These are phyloP conservation scores for Sphagnum contortum DNA, from an alignment of 225 moss, liverwort and hornwort species.

Conservation along the genomic window DNA sequence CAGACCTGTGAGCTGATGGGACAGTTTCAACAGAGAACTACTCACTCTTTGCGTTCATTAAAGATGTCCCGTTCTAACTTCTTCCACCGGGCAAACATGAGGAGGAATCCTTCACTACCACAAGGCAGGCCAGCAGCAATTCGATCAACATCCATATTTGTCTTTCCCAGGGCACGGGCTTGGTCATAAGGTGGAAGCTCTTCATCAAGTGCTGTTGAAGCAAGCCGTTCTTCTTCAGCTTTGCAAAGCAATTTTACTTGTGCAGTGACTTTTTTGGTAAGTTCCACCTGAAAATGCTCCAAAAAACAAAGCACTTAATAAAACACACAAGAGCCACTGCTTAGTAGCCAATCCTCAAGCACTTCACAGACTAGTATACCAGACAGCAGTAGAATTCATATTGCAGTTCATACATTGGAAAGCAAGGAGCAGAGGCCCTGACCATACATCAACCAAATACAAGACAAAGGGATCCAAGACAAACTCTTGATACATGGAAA, in stretches of 20 bases:
- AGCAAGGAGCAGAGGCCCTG: too few relatives aligned
- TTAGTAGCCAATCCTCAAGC: too few relatives aligned
- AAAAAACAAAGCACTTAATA: too few relatives aligned
- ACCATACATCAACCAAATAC: too few relatives aligned
- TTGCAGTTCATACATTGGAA: too few relatives aligned
- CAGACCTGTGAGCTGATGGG: conserved; percentile 3
- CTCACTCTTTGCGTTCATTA: conserved; percentile 94
- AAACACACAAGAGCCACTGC: too few relatives aligned
- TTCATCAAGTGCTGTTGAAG: conserved; percentile 59
- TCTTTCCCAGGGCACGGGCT: conserved; percentile 95
- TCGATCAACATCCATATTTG: conserved; percentile 97
- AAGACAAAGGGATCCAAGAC: too few relatives aligned
- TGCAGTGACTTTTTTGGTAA: conserved; percentile 73
- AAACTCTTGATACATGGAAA: too few relatives aligned
- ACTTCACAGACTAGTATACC: too few relatives aligned
- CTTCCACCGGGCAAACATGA: conserved; percentile 99
- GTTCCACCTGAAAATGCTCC: conserved; percentile 40
- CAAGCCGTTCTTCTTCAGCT: conserved; percentile 87
- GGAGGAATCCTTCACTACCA: conserved; percentile 98
- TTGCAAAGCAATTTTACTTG: conserved; percentile 95
- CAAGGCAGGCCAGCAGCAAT: conserved; percentile 96
- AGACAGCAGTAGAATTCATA: too few relatives aligned
- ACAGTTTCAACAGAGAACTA: conserved; percentile 4
- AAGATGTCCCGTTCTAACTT: conserved; percentile 93
- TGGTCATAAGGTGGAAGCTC: conserved; percentile 97